Evolutionary conservation across 139 green algal genomes (phyloP), one percentile per base, ranked within the genome.

Genomic region (Chloropicon primus): DNA sequence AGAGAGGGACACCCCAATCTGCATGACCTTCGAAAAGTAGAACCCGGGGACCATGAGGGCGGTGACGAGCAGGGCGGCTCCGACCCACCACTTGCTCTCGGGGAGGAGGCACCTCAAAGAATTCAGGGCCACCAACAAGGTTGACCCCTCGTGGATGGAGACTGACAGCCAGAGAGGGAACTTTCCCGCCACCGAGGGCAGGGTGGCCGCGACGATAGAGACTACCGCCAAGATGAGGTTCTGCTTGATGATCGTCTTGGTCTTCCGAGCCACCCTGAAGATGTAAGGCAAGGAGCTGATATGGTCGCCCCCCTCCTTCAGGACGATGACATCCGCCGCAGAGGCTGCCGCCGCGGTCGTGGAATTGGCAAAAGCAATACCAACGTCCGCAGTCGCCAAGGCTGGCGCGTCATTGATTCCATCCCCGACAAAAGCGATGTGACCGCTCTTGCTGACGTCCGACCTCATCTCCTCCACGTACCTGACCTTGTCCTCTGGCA

Each of bases 51-150:
- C 41, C 10, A 62, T 5, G 10, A 62, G 10, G 41, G 17, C 41
- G 41, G 41, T 62, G 17, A 17, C 41, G 41, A 62, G 41, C n/a
- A n/a, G n/a, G n/a, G n/a, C n/a, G n/a, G n/a, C n/a, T n/a, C n/a
- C n/a, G n/a, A n/a, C n/a, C n/a, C n/a, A n/a, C n/a, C n/a, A n/a
- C n/a, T n/a, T 62, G 41, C 10, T 62, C 41, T 62, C 41, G 24
- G 1, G 74, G 29, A 79, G 76, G 24, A 97, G 86, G 78, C 94
- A 84, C 2, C 90, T 81, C 75, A 96, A 80, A 21, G 85, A 92
- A 85, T 96, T 97, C 76, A 96, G 80, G 0, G 91, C 92, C 21
- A 97, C 93, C 21, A 94, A 77, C 78, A 98, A 72, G 0, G 94
- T 97, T 72, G 83, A 88, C 23, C 93, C 94, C 83, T 98, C 94